Percentiles rank a stretch among this genome's conserved stretches.
These are phyloP conservation scores for Chrysoporthe deuterocubensis DNA, from an alignment of 2,329 filamentous ascomycete species.

Conservation along the genomic window DNA sequence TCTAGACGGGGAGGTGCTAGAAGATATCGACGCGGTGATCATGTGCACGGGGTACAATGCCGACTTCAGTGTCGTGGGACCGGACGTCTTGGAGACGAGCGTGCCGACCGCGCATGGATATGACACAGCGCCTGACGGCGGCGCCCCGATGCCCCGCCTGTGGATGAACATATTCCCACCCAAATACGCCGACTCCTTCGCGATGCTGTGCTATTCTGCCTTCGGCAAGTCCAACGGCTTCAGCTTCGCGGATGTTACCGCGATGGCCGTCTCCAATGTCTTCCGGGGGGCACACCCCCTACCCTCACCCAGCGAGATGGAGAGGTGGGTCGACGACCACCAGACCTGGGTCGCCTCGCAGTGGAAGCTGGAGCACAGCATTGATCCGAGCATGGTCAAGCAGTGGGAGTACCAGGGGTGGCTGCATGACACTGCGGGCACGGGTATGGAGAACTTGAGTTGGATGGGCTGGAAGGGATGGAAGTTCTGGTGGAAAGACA, in stretches of 20 bases:
- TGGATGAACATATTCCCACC: constrained; percentile 30
- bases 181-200: constrained; percentile 42
- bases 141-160: constrained; percentile 22
- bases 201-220: constrained; percentile 45
- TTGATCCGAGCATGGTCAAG: constrained; percentile 26
- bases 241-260: constrained; percentile 46
- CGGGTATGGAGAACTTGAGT: constrained; percentile 28
- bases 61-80: constrained; percentile 23
- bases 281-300: constrained; percentile 46
- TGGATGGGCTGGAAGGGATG: constrained; percentile 29
- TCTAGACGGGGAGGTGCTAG: constrained; percentile 22
- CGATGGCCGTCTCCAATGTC: constrained; percentile 50
- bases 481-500: constrained; percentile 28
- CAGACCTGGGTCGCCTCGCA: constrained; percentile 39
- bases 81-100: constrained; percentile 24
- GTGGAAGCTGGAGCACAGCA: constrained; percentile 33
- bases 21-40: constrained; percentile 24
- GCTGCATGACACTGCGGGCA: constrained; percentile 28
- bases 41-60: constrained; percentile 27
- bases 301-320: constrained; percentile 43
- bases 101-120: constrained; percentile 19
- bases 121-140: neutral
- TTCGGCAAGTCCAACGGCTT: constrained; percentile 40
- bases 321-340: constrained; percentile 39
- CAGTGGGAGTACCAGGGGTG: constrained; percentile 28